A percentile compares a stretch with the other conserved stretches of the same genome.
Conservation (phyloP, 139 green algal genomes). For the Chlamydomonas eustigma region DNA sequence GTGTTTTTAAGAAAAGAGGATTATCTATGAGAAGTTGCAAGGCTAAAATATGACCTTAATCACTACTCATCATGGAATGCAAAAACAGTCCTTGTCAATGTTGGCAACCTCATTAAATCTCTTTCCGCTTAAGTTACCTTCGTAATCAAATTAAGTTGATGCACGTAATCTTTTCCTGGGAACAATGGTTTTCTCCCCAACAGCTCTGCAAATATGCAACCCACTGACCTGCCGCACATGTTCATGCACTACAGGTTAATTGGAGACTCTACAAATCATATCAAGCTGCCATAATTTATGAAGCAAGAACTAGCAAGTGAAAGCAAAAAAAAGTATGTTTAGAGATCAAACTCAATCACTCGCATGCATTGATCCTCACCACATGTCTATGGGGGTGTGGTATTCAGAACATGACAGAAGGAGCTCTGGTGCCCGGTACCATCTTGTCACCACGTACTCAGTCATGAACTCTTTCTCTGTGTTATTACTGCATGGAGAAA, state of each 20-base stretch:
- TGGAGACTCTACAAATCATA: no score
- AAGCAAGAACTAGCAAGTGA: no score
- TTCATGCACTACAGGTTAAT: no score
- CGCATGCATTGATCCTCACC: conserved; percentile 29
- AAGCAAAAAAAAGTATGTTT: background rate
- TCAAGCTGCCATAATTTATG: no score
- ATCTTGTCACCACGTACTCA: conserved; percentile 93
- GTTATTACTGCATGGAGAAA: conserved; percentile 8
- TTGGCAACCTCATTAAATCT: background rate
- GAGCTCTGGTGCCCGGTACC: conserved; percentile 88
- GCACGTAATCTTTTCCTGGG: conserved; percentile 76
- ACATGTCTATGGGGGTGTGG: conserved; percentile 57
- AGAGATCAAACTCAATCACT: background rate
- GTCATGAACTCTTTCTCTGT: conserved; percentile 71
- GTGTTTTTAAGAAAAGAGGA: no score
- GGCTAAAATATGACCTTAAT: background rate
- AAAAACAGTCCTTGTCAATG: no score
- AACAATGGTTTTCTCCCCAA: conserved; percentile 80
- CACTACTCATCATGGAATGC: no score
- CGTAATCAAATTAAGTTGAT: conserved; percentile 50
- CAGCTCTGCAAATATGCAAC: conserved; percentile 89
- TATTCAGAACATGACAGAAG: conserved; percentile 85
- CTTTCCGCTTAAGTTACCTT: conserved; percentile 44
- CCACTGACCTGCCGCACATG: conserved; percentile 66
- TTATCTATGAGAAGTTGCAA: no score